Conservation (phyloP, 2,329 filamentous ascomycete genomes). For the Periconia macrospinosa region DNA sequence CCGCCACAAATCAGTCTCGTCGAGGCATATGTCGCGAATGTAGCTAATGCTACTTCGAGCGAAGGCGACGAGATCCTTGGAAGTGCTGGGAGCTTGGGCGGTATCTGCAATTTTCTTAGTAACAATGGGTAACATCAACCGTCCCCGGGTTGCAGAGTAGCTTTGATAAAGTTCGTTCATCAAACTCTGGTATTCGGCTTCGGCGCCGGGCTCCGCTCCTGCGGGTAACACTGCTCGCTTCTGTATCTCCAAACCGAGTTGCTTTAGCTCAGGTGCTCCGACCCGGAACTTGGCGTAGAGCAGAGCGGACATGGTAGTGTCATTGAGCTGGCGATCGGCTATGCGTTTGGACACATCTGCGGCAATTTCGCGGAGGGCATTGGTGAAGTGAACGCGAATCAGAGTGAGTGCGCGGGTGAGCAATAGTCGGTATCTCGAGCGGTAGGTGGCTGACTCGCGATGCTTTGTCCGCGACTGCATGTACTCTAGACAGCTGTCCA, state of each 20-base stretch:
- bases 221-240: slow-evolving; percentile 64
- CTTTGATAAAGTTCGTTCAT: slow-evolving; percentile 67
- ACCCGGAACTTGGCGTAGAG: slow-evolving; percentile 73
- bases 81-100: slow-evolving; percentile 61
- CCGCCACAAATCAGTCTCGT: slow-evolving; percentile 68
- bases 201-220: slow-evolving; percentile 60
- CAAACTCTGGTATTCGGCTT: slow-evolving; percentile 67
- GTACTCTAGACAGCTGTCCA: slow-evolving; percentile 90
- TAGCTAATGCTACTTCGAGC: slow-evolving; percentile 67
- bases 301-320: slow-evolving; percentile 71
- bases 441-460: slow-evolving; percentile 83
- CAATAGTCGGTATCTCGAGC: slow-evolving; percentile 82
- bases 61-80: slow-evolving; percentile 66
- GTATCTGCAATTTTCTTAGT: slow-evolving; percentile 62
- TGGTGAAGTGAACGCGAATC: slow-evolving; percentile 68
- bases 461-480: slow-evolving; percentile 86
- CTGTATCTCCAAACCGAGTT: slow-evolving; percentile 68
- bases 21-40: slow-evolving; percentile 65
- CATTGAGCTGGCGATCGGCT: slow-evolving; percentile 68
- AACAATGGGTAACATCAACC: slow-evolving; percentile 63
- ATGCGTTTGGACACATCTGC: slow-evolving; percentile 65
- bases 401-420: slow-evolving; percentile 70
- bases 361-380: slow-evolving; percentile 63
- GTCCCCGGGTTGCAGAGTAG: slow-evolving; percentile 61
- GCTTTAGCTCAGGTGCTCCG: slow-evolving; percentile 66